Conservation (phyloP, 2,329 filamentous ascomycete species). For the Rhynchosporium secalis region DNA sequence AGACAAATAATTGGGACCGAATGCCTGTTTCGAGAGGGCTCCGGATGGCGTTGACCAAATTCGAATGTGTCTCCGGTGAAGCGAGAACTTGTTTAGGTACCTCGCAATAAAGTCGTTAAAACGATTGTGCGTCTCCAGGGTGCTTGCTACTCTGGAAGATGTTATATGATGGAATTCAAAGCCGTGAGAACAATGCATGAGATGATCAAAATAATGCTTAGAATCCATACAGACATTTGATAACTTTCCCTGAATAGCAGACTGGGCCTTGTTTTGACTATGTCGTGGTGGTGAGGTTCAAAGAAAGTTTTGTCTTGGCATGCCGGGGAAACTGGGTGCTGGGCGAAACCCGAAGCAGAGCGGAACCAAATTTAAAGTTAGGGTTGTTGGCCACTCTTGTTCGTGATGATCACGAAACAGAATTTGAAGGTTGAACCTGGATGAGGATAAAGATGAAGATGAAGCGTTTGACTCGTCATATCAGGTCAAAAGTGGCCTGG, state of each 20-base stretch:
- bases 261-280: not conserved
- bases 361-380: constrained; percentile 6
- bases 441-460: not conserved
- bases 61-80: no score
- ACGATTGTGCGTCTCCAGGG: no score
- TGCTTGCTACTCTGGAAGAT: no score
- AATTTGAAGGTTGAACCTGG: not conserved
- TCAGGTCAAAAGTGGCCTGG: not conserved
- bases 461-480: constrained; percentile 2
- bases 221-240: no score
- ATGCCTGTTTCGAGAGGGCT: not conserved
- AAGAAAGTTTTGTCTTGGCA: constrained; percentile 15
- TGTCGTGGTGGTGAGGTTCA: constrained; percentile 1
- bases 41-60: not conserved
- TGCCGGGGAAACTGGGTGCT: not conserved
- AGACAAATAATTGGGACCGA: constrained; percentile 1
- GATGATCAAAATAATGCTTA: no score
- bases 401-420: not conserved
- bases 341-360: not conserved
- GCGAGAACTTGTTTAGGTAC: no score
- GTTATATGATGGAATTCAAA: no score
- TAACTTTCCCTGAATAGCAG: no score
- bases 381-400: constrained; percentile 3
- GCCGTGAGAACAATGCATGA: no score
- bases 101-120: no score